A percentile compares a stretch with the other conserved stretches of the same genome.
Conservation (phyloP, 2,329 filamentous ascomycete genomes). For the Teratosphaeria epicoccoides region DNA sequence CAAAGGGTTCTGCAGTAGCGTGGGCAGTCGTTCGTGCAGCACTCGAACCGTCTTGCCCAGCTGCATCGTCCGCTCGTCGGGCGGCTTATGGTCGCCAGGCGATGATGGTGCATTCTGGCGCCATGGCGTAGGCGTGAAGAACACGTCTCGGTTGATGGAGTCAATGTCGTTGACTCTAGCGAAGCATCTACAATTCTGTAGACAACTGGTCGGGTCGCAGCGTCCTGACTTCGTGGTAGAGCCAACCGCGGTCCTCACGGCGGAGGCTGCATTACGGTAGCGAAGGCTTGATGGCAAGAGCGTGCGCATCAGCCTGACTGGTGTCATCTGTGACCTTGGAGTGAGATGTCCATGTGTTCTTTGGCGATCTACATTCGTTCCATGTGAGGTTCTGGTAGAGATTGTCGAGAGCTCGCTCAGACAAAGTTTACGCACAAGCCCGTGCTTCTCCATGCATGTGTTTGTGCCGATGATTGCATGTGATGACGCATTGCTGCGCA, state of each 20-base stretch:
- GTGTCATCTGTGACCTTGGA: constrained; percentile 19
- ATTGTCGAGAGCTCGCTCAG: neutral
- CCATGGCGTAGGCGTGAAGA: constrained; percentile 34
- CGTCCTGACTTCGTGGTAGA: constrained; percentile 3
- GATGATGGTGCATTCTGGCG: constrained; percentile 6
- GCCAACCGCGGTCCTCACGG: constrained; percentile 2
- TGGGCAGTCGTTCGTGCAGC: constrained; percentile 53
- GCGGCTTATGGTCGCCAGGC: constrained; percentile 31
- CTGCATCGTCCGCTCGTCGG: constrained; percentile 50
- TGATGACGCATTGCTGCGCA: no score
- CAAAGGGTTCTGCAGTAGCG: constrained; percentile 49
- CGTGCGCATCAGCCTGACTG: constrained; percentile 37
- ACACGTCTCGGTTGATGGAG: constrained; percentile 26
- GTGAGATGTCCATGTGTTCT: neutral
- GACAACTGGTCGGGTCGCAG: constrained; percentile 13
- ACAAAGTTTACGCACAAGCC: neutral
- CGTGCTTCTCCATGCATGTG: neutral
- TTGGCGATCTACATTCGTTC: neutral
- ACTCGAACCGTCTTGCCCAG: constrained; percentile 51
- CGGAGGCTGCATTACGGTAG: constrained; percentile 11
- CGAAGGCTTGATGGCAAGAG: constrained; percentile 33
- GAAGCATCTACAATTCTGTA: constrained; percentile 20
- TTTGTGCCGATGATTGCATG: neutral
- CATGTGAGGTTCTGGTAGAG: no score
- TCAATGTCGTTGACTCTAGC: constrained; percentile 22